Percentiles rank a stretch among this genome's conserved stretches.
These are phyloP conservation scores for Lavandula angustifolia DNA, from an alignment of 257 asterid genomes.

Conservation along the genomic window DNA sequence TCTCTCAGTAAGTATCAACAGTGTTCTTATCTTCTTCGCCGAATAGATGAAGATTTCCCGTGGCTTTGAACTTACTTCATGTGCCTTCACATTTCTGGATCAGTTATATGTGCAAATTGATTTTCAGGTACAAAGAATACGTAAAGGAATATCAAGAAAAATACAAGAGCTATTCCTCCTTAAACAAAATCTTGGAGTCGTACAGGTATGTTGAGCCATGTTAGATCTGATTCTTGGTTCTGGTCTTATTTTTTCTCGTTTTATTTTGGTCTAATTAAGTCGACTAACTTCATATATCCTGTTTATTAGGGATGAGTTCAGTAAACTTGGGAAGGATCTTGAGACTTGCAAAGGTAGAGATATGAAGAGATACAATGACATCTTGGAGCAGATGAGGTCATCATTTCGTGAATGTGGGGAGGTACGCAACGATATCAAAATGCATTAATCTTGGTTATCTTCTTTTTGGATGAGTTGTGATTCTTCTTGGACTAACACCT, in stretches of 20 bases:
- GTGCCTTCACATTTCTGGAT: conserved; percentile 22
- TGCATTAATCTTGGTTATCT: conserved; percentile 26
- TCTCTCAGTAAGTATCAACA: conserved; percentile 65
- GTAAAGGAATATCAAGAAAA: conserved; percentile 90
- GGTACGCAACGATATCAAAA: conserved; percentile 60
- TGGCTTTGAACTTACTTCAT: conserved; percentile 12
- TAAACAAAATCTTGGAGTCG: conserved; percentile 67
- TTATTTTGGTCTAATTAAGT: conserved; percentile 27
- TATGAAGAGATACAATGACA: conserved; percentile 53
- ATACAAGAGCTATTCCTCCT: conserved; percentile 62
- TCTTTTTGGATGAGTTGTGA: too few relatives aligned
- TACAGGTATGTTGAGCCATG: conserved; percentile 60
- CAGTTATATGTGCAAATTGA: conserved; percentile 11
- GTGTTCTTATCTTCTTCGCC: background rate
- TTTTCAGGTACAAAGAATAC: conserved; percentile 72
- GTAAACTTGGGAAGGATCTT: conserved; percentile 69
- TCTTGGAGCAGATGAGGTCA: conserved; percentile 59
- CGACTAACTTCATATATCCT: conserved; percentile 31
- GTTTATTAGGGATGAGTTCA: conserved; percentile 65
- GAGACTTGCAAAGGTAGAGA: conserved; percentile 67
- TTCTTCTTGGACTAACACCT: conserved; percentile 1
- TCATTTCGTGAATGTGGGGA: conserved; percentile 77
- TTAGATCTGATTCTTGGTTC: conserved; percentile 25
- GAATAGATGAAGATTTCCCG: conserved; percentile 23
- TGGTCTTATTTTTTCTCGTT: too few relatives aligned